Evolutionary conservation across 208 protist species (phyloP).

Genomic region (Leishmania tarentolae): DNA sequence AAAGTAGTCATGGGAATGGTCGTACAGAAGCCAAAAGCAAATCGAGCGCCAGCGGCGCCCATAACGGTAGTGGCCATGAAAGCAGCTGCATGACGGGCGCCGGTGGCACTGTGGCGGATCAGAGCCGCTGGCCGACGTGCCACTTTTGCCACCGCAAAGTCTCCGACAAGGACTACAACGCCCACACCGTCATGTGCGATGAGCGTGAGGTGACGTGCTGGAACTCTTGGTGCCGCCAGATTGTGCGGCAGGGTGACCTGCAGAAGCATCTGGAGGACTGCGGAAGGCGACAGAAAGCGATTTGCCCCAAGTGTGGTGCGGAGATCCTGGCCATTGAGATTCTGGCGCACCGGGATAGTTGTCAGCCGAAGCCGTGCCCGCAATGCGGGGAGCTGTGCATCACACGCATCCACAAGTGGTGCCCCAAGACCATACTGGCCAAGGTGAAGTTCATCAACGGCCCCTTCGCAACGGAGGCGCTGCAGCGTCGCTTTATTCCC

Average conservation of each 20-base stretch:
- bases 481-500: slow-evolving; percentile 44
- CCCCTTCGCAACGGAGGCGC: slow-evolving; percentile 68
- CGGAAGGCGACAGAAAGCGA: slow-evolving; percentile 62
- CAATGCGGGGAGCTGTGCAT: slow-evolving; percentile 84
- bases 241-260: slow-evolving; percentile 76
- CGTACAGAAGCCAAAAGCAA: slow-evolving; percentile 11
- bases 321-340: slow-evolving; percentile 71
- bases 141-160: slow-evolving; percentile 74
- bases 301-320: slow-evolving; percentile 81
- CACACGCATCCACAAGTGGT: slow-evolving; percentile 85
- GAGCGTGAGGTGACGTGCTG: slow-evolving; percentile 89
- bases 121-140: slow-evolving; percentile 52
- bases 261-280: slow-evolving; percentile 83
- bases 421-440: slow-evolving; percentile 50
- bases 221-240: slow-evolving; percentile 87
- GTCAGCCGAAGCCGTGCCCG: slow-evolving; percentile 67
- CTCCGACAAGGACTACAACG: slow-evolving; percentile 81
- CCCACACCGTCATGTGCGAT: slow-evolving; percentile 86
- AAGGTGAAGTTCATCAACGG: slow-evolving; percentile 40
- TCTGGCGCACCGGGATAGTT: slow-evolving; percentile 73
- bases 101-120: slow-evolving; percentile 8
- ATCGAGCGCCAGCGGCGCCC: not conserved
- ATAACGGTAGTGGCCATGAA: not conserved
- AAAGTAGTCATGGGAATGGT: slow-evolving; percentile 4
- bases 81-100: not conserved